These are phyloP conservation scores for Albatrellus sp. DNA, from an alignment of 1,284 basidiomycete species.

Conservation along the genomic window DNA sequence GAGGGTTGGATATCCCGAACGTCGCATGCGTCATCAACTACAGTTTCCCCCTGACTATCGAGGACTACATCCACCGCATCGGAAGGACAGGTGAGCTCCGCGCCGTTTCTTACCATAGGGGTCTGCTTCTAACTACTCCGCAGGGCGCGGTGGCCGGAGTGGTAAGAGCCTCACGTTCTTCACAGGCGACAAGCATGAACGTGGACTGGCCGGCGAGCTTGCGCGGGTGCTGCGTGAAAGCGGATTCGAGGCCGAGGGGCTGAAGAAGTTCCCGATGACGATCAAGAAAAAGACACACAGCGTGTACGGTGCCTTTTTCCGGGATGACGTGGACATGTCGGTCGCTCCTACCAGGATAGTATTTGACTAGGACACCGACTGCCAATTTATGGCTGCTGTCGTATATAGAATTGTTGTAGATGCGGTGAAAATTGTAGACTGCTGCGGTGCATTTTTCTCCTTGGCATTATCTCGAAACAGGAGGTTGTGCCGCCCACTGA, in stretches of 20 bases:
- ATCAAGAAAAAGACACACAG: slow-evolving; percentile 94
- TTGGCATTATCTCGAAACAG: too few relatives aligned
- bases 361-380: slow-evolving; percentile 27
- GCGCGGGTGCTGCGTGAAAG: slow-evolving; percentile 87
- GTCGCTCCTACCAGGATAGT: slow-evolving; percentile 83
- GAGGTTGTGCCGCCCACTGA: too few relatives aligned
- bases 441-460: too few relatives aligned
- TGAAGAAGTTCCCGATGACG: slow-evolving; percentile 89
- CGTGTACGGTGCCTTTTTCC: slow-evolving; percentile 77
- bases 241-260: slow-evolving; percentile 66
- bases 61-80: slow-evolving; percentile 96
- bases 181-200: slow-evolving; percentile 80
- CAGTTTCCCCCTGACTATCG: slow-evolving; percentile 93
- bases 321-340: slow-evolving; percentile 65
- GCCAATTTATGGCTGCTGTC: too few relatives aligned
- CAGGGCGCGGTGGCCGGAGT: slow-evolving; percentile 81
- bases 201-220: slow-evolving; percentile 86
- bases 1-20: slow-evolving; percentile 95
- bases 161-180: slow-evolving; percentile 98
- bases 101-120: not conserved
- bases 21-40: slow-evolving; percentile 91
- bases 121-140: not conserved
- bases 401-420: too few relatives aligned
- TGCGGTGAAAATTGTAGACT: too few relatives aligned
- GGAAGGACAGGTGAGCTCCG: slow-evolving; percentile 66